Percentiles rank a stretch among this genome's conserved stretches.
Evolutionary conservation across 2,329 filamentous ascomycete genomes (phyloP).

Genomic region (Fusarium verticillioides): DNA sequence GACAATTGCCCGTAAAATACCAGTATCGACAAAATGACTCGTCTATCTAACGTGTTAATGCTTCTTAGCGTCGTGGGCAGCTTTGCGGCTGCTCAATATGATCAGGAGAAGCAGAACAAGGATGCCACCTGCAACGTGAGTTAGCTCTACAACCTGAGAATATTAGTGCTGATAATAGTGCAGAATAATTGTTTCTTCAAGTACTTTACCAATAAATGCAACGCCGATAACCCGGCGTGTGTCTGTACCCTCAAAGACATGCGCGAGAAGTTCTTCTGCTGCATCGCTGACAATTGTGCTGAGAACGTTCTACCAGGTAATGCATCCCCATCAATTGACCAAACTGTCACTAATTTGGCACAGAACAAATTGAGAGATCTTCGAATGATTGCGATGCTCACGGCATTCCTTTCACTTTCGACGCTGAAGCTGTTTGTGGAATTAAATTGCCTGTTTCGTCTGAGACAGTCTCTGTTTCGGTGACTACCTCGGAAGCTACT

Average conservation of each 20-base stretch:
- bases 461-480: not conserved
- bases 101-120: constrained; percentile 1
- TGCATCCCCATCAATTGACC: fast-evolving
- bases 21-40: not conserved
- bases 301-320: not conserved
- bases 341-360: not conserved
- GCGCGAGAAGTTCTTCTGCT: constrained; percentile 10
- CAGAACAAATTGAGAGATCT: constrained; percentile 1
- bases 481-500: not conserved
- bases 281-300: not conserved
- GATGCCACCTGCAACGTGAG: constrained; percentile 1
- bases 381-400: not conserved
- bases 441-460: not conserved
- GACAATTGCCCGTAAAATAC: fast-evolving
- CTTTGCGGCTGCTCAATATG: not conserved
- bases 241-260: not conserved
- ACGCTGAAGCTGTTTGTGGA: constrained; percentile 5
- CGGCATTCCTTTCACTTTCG: not conserved
- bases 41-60: not conserved
- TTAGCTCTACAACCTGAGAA: fast-evolving
- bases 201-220: constrained; percentile 14
- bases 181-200: constrained; percentile 13
- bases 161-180: fast-evolving
- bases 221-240: constrained; percentile 5
- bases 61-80: not conserved